Conservation (phyloP, 192 early-diverging fungal genomes). For the Pilaira anomala region DNA sequence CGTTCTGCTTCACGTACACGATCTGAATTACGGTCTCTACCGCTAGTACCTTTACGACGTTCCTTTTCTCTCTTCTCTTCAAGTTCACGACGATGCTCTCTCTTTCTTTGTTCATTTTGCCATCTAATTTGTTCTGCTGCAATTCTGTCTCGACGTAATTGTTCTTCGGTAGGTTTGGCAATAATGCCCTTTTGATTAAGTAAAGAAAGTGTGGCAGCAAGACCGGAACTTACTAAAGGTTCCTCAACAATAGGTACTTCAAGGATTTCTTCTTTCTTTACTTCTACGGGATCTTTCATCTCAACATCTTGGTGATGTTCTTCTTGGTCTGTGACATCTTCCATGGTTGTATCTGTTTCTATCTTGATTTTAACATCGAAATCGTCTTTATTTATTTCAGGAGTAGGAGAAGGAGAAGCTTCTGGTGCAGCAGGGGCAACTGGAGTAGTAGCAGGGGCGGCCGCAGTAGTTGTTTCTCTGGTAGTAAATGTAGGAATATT, state of each 20-base stretch:
- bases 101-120: slow-evolving; percentile 66
- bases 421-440: background rate
- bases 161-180: slow-evolving; percentile 58
- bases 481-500: slow-evolving; percentile 13
- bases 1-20: slow-evolving; percentile 27
- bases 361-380: slow-evolving; percentile 8
- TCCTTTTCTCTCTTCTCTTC: slow-evolving; percentile 72
- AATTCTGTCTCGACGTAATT: slow-evolving; percentile 58
- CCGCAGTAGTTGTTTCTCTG: background rate
- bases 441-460: background rate
- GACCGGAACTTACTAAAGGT: slow-evolving; percentile 72
- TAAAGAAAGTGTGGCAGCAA: slow-evolving; percentile 80
- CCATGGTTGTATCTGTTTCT: slow-evolving; percentile 21
- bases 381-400: slow-evolving; percentile 18
- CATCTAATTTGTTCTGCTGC: slow-evolving; percentile 63
- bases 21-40: slow-evolving; percentile 39
- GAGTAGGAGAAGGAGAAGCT: too few relatives aligned
- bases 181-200: slow-evolving; percentile 74
- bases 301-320: slow-evolving; percentile 9
- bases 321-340: slow-evolving; percentile 10
- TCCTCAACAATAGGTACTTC: slow-evolving; percentile 57
- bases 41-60: slow-evolving; percentile 39
- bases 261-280: background rate
- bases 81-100: slow-evolving; percentile 55
- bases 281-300: slow-evolving; percentile 2